Evolutionary conservation across 805 yeast genomes (phyloP).

Genomic region (Ogataea sp.): DNA sequence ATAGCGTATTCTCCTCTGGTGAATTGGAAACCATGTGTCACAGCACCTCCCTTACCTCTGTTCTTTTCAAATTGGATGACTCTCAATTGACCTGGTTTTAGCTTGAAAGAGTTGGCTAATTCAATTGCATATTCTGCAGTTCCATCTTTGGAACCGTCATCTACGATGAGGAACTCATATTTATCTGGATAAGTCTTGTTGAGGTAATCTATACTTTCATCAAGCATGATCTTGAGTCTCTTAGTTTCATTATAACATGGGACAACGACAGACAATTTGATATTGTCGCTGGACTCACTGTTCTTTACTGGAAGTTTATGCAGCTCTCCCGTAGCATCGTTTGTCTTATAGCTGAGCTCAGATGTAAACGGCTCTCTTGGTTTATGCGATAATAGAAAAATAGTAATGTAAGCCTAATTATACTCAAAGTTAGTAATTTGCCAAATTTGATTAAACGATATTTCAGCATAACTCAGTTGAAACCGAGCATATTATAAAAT

Average conservation of each 20-base stretch:
- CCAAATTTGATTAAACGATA: too few relatives aligned
- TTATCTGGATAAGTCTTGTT: constrained; percentile 19
- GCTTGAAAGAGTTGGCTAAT: constrained; percentile 41
- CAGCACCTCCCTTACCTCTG: constrained; percentile 97
- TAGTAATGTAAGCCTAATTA: constrained; percentile 27
- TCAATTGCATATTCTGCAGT: constrained; percentile 66
- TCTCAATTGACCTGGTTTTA: constrained; percentile 53
- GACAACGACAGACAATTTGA: constrained; percentile 68
- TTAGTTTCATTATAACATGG: constrained; percentile 90
- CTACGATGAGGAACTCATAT: constrained; percentile 81
- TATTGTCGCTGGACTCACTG: constrained; percentile 25
- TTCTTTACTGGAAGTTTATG: constrained; percentile 28
- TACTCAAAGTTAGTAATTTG: constrained; percentile 2
- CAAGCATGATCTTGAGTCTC: constrained; percentile 64
- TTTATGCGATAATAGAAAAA: constrained; percentile 48
- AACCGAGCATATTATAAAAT: too few relatives aligned
- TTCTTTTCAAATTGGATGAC: constrained; percentile 68
- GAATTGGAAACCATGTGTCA: constrained; percentile 80
- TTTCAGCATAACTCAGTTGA: too few relatives aligned
- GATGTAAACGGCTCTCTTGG: constrained; percentile 50
- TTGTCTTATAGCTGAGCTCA: constrained; percentile 48
- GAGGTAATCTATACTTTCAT: constrained; percentile 56
- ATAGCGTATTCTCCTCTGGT: constrained; percentile 65
- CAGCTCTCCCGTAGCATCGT: constrained; percentile 25
- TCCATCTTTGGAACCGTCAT: constrained; percentile 85